These are phyloP conservation scores for Podila minutissima DNA, from an alignment of 192 early-diverging fungal genomes.

Conservation along the genomic window DNA sequence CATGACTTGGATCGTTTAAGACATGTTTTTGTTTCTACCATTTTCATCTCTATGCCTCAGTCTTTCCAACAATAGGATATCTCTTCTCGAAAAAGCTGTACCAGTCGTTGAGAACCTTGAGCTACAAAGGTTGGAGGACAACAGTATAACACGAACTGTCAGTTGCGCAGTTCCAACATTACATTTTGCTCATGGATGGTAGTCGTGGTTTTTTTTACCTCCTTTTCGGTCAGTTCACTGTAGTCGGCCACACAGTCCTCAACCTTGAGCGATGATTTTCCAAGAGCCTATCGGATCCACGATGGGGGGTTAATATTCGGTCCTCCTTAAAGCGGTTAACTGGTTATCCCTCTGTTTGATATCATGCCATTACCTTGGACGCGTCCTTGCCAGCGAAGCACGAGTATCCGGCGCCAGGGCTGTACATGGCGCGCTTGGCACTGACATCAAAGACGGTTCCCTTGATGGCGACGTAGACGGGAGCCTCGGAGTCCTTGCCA, in stretches of 20 bases:
- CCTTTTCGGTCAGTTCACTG: conserved; percentile 70
- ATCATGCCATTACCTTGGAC: conserved; percentile 59
- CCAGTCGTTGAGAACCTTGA: conserved; percentile 80
- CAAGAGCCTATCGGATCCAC: conserved; percentile 63
- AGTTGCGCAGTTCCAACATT: not conserved
- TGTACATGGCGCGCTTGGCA: conserved; percentile 69
- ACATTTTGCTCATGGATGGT: too few relatives aligned
- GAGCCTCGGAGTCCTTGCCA: conserved; percentile 62
- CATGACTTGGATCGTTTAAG: too few relatives aligned
- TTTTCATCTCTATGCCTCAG: conserved; percentile 3
- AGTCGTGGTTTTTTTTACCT: conserved; percentile 47
- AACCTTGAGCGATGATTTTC: conserved; percentile 69
- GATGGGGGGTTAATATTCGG: too few relatives aligned
- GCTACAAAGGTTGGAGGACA: conserved; percentile 35
- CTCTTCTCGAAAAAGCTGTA: conserved; percentile 71
- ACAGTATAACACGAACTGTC: not conserved
- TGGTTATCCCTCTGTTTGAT: not conserved
- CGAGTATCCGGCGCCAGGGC: conserved; percentile 71
- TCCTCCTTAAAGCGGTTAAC: too few relatives aligned
- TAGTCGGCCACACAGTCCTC: conserved; percentile 82
- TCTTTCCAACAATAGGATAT: conserved; percentile 77
- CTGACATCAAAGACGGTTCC: conserved; percentile 85
- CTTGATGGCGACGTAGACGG: conserved; percentile 88
- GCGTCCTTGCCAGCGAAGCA: conserved; percentile 88
- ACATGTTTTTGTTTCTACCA: not conserved